Base-by-base conservation (phyloP, 2,329 filamentous ascomycete species). In the Talaromyces sp. region DNA sequence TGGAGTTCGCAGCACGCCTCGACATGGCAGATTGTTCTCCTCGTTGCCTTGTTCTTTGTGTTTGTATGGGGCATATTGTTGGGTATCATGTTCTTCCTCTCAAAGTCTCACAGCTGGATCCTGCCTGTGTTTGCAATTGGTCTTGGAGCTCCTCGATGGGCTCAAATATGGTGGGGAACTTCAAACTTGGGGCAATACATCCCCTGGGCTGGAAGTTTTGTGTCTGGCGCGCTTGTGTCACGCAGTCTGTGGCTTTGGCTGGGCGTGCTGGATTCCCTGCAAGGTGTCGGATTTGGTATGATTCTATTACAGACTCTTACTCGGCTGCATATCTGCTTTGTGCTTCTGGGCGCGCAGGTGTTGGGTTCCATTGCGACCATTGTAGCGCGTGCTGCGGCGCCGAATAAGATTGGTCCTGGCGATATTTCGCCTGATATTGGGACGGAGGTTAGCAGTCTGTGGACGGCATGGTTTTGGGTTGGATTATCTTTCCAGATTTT, bases 241-340 rank as follows among this genome's bases (percentile, higher is more conserved):
- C 80, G 87, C 49, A 77, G 80, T 63, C 75, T 89, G 4, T 90
- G 88, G 87, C 80, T 90, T 11, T 90, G 87, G 87, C 82, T 90
- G 0, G 88, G 88, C 47, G 82, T 89, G 4, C 79, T 90, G 10
- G 88, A 90, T 69, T 82, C 85, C 10, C 77, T 90, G 7, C 88
- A 90, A 73, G 86, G 87, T 45, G 84, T 89, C 1, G 88, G 88
- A 2, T 84, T 90, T 63, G 88, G 88, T 62, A 90, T 89, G 87
- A 86, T 90, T 61, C 78, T 90, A 4, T 75, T 90, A 49, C 86
- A 88, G 72, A 89, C 87, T 0, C 75, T 89, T 68, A 89, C 87
- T 1, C 79, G 88, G 22, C 82, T 88, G 73, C 88, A 90, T 71
- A 87, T 89, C 64, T 82, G 85, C 62, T 88, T 87, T 68, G 85